phyloP scores from a whole-genome alignment of 2,329 filamentous ascomycete genomes.

The Talaromyces sp. region DNA sequence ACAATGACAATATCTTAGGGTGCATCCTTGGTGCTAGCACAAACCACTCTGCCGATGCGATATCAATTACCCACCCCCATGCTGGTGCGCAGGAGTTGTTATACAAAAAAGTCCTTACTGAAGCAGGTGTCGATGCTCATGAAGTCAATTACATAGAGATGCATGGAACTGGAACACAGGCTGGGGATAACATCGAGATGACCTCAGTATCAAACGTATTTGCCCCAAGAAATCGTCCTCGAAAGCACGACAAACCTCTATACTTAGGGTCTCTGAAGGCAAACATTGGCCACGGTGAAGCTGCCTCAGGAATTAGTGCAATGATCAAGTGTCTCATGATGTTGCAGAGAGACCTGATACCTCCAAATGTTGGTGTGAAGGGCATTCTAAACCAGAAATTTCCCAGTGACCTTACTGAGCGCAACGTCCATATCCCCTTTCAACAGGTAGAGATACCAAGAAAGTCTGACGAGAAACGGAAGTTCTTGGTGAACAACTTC shows the following conservation, averaged over 20 bases:
- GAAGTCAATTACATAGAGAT: conserved; percentile 31
- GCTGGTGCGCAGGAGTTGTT: conserved; percentile 21
- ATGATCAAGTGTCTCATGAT: conserved; percentile 3
- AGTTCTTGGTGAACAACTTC: background rate
- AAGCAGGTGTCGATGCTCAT: conserved; percentile 10
- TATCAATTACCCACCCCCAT: conserved; percentile 7
- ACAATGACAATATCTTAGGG: conserved; percentile 22
- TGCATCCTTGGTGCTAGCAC: conserved; percentile 26
- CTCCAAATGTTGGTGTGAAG: conserved; percentile 6
- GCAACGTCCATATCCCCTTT: background rate
- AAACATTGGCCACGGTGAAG: conserved; percentile 44
- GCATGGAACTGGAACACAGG: conserved; percentile 32
- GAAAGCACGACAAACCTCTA: conserved; percentile 22
- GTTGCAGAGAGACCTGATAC: background rate
- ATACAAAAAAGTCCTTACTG: conserved; percentile 20
- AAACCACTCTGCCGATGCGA: conserved; percentile 29
- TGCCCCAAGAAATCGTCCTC: conserved; percentile 25
- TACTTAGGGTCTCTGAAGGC: conserved; percentile 29
- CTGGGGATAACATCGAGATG: conserved; percentile 31
- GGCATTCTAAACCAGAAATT: background rate
- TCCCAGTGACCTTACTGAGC: background rate
- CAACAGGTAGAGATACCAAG: too few species aligned
- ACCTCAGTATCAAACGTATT: conserved; percentile 26
- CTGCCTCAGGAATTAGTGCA: conserved; percentile 17
- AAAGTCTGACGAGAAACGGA: background rate